Percentiles rank a stretch among this genome's conserved stretches.
Conservation (phyloP, 176 grass and related monocot species). For the Dendrocalamus sinicus region DNA sequence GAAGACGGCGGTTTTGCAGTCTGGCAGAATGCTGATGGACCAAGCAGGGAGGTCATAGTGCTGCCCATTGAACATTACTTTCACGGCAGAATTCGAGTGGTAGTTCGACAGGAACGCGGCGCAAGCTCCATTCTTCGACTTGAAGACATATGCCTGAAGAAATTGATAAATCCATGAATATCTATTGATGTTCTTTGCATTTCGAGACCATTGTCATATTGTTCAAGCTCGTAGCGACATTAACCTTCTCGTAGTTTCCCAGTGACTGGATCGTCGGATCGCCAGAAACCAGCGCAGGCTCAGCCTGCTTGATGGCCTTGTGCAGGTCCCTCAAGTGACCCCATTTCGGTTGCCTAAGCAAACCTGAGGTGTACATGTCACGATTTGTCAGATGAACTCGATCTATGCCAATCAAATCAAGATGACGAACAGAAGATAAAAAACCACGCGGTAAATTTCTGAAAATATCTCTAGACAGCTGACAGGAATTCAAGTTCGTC, state of each 20-base stretch:
- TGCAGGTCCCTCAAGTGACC: constrained; percentile 94
- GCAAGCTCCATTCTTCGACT: constrained; percentile 66
- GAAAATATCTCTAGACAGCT: background rate
- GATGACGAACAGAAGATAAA: background rate
- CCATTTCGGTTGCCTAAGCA: constrained; percentile 91
- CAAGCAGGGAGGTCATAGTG: constrained; percentile 76
- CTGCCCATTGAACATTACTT: constrained; percentile 67
- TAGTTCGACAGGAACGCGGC: constrained; percentile 87
- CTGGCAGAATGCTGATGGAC: constrained; percentile 93
- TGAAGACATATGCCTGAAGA: constrained; percentile 81
- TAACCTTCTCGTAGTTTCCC: constrained; percentile 78
- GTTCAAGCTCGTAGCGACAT: background rate
- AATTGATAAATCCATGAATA: background rate
- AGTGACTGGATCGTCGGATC: constrained; percentile 64
- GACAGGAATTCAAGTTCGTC: constrained; percentile 18
- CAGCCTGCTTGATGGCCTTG: constrained; percentile 83
- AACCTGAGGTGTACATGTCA: constrained; percentile 51
- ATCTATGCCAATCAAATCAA: background rate
- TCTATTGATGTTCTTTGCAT: background rate
- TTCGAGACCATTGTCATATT: background rate
- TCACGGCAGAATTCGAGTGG: constrained; percentile 52
- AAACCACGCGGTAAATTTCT: background rate
- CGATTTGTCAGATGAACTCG: background rate
- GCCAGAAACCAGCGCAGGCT: constrained; percentile 60
- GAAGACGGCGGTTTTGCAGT: constrained; percentile 86